Evolutionary conservation across 768 basidiomycete species (phyloP), one percentile per base, ranked within the genome.

Genomic region (Lentinula raphanica): DNA sequence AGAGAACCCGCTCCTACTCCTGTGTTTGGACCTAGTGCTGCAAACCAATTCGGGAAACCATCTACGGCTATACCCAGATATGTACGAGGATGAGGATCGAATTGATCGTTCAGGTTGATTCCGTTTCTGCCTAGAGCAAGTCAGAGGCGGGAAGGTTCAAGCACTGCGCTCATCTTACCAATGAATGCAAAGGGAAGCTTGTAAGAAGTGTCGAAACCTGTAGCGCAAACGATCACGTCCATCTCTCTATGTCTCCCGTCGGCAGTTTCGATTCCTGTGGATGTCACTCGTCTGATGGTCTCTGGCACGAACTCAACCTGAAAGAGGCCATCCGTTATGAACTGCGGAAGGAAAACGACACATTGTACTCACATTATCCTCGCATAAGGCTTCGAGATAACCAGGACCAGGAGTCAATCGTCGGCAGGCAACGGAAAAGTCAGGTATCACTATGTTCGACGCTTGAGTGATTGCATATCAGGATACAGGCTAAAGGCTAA

Each of bases 41-140:
- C 72, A 73, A 87, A 87, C 78, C 79, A 82, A 68, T 86, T 88
- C n/a, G 87, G 87, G 69, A 87, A 87, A 7, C 81, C 83, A 48
- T 85, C 81, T 19, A 82, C 76, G 21, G 80, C 77, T 31, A 87
- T 65, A 6, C 80, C 74, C 5, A 88, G 74, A 67, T 89, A 89
- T 3, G 82, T 79, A 11, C 68, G 67, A 2, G 86, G 83, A 62
- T 82, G 74, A 3, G 84, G 82, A 1, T 67, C 72, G 67, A 81
- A 85, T 56, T 77, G 77, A n/a, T 81, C 75, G 54, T 76, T 75
- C 4, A 88, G 69, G 53, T 79, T 73, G 8, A 76, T 62, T 2
- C 85, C 84, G 21, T 74, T 69, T 12, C 82, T 79, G 5, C 84
- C 84, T 54, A 84, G 68, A 62, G 87, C 71, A 32, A 78, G 72